Conservation (phyloP, 1,139 yeast species). For the Pichia norvegensis region DNA sequence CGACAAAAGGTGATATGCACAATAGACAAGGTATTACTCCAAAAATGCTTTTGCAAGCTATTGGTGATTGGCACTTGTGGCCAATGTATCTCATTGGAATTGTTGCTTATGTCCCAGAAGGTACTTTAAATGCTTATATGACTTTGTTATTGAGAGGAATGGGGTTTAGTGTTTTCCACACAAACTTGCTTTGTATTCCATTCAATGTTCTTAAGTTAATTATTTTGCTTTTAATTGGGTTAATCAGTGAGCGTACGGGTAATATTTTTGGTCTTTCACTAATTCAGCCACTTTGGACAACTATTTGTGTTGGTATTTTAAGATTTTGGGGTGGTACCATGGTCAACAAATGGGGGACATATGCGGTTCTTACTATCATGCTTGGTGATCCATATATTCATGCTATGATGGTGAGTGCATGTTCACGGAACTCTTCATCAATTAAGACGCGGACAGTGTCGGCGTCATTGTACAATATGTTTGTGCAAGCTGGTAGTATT, state of each 20-base stretch:
- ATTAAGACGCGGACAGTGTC: constrained; percentile 53
- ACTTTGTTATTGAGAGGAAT: constrained; percentile 43
- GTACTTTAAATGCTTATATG: constrained; percentile 41
- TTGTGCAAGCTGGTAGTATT: constrained; percentile 49
- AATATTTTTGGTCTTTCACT: constrained; percentile 33
- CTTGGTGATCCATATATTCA: constrained; percentile 46
- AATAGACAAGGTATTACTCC: constrained; percentile 47
- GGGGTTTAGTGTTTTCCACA: constrained; percentile 49
- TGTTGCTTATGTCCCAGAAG: constrained; percentile 36
- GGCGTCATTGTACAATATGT: constrained; percentile 56
- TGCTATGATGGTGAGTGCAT: constrained; percentile 54
- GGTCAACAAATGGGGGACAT: constrained; percentile 45
- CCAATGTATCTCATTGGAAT: constrained; percentile 50
- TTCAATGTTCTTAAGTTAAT: constrained; percentile 33
- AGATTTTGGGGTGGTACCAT: constrained; percentile 47
- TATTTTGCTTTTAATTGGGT: constrained; percentile 32
- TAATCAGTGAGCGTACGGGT: constrained; percentile 35
- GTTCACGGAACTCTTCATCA: constrained; percentile 52
- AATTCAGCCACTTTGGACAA: constrained; percentile 33
- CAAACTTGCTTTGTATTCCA: constrained; percentile 52
- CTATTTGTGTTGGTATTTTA: constrained; percentile 36
- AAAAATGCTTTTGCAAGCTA: constrained; percentile 32
- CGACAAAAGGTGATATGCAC: constrained; percentile 61
- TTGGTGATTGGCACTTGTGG: constrained; percentile 50
- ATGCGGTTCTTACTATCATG: constrained; percentile 39